These are phyloP conservation scores for Candida xyloterini DNA, from an alignment of 805 yeast species.

Conservation along the genomic window DNA sequence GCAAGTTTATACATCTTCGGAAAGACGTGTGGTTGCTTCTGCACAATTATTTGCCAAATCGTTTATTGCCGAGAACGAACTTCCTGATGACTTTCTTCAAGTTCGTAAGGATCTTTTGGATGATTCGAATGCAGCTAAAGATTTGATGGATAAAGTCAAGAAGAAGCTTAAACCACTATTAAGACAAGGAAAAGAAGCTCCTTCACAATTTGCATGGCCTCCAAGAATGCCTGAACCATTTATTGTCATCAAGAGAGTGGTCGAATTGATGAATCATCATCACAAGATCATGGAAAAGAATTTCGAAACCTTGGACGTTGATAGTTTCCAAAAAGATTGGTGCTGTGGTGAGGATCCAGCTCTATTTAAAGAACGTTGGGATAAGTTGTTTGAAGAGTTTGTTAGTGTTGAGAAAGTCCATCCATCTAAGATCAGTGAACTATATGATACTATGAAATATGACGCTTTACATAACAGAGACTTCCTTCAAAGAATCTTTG, in stretches of 20 bases:
- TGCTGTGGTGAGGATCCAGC: constrained; percentile 95
- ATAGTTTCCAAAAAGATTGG: constrained; percentile 76
- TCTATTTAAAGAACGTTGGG: constrained; percentile 95
- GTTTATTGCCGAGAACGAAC: constrained; percentile 63
- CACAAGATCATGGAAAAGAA: constrained; percentile 79
- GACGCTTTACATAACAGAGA: constrained; percentile 95
- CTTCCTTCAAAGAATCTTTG: constrained; percentile 78
- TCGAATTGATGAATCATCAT: constrained; percentile 92
- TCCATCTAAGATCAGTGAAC: constrained; percentile 93
- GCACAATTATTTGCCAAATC: constrained; percentile 84
- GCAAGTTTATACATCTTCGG: constrained; percentile 85
- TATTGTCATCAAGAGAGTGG: constrained; percentile 88
- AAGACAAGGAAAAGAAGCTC: constrained; percentile 95
- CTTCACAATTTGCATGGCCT: constrained; percentile 98
- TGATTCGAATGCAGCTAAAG: constrained; percentile 97
- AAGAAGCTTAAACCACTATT: constrained; percentile 91
- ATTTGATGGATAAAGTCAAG: constrained; percentile 94
- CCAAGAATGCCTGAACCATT: constrained; percentile 97
- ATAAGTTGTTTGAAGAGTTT: constrained; percentile 89
- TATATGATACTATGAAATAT: constrained; percentile 97
- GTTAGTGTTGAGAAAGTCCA: constrained; percentile 92
- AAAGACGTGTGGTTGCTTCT: constrained; percentile 89
- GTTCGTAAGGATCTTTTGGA: constrained; percentile 89
- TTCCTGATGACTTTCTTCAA: constrained; percentile 74
- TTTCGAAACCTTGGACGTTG: constrained; percentile 63